phyloP scores from a whole-genome alignment of 352 stramenopile species.

The Phytophthora quininea region DNA sequence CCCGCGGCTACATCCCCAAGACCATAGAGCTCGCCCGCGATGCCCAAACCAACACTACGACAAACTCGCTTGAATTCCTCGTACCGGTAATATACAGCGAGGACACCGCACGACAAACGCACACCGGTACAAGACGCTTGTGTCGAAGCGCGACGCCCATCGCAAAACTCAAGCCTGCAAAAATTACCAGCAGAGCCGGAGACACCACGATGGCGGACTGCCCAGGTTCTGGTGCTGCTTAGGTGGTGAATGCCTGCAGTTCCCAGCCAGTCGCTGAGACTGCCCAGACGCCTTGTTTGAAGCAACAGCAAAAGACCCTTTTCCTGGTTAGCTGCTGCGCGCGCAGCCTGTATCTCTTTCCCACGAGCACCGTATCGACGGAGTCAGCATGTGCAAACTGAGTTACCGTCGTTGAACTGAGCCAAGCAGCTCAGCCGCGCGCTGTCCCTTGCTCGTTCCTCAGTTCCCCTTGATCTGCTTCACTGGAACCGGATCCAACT shows the following conservation, averaged over 20 bases:
- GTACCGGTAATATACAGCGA: neutral
- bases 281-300: neutral
- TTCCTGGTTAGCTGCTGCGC: slow-evolving; percentile 8
- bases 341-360: slow-evolving; percentile 29
- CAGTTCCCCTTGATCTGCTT: slow-evolving; percentile 12
- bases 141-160: neutral
- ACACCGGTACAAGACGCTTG: neutral
- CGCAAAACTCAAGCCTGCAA: neutral
- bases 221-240: neutral
- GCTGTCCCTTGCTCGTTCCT: slow-evolving; percentile 22
- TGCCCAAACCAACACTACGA: neutral
- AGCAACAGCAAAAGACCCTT: too few species aligned
- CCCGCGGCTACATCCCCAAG: neutral
- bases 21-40: neutral
- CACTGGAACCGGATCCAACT: slow-evolving; percentile 24
- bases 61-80: neutral
- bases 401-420: neutral
- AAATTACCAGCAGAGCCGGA: neutral
- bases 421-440: neutral
- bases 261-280: too few species aligned
- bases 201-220: neutral
- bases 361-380: slow-evolving; percentile 18
- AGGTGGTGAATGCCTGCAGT: too few species aligned
- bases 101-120: neutral
- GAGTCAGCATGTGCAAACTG: neutral